Percentiles rank a stretch among this genome's conserved stretches.
phyloP scores from a whole-genome alignment of 2,329 filamentous ascomycete species.

The Domatiomyces catenatus region DNA sequence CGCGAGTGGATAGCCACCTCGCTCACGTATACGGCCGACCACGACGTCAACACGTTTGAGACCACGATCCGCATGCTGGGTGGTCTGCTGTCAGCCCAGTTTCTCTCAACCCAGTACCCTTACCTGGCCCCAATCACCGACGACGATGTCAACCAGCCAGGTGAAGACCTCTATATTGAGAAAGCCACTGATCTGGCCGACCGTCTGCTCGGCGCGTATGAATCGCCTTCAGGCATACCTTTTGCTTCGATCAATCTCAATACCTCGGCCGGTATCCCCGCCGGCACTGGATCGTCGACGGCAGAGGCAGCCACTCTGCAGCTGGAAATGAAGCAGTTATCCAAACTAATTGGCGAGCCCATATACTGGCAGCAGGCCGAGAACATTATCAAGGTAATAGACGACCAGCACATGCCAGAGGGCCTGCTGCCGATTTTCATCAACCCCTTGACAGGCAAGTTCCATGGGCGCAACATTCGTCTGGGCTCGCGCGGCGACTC shows the following conservation, averaged over 20 bases:
- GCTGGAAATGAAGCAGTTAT: slow-evolving; percentile 92
- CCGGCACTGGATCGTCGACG: slow-evolving; percentile 78
- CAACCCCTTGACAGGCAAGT: slow-evolving; percentile 60
- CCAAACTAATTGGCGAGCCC: slow-evolving; percentile 83
- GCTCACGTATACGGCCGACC: slow-evolving; percentile 63
- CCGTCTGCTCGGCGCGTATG: slow-evolving; percentile 71
- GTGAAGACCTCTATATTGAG: slow-evolving; percentile 87
- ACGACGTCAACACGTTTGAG: slow-evolving; percentile 95
- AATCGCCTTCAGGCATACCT: slow-evolving; percentile 72
- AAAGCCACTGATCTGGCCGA: slow-evolving; percentile 90
- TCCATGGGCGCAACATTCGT: slow-evolving; percentile 72
- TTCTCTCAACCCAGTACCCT: slow-evolving; percentile 72
- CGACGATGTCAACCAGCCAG: slow-evolving; percentile 54
- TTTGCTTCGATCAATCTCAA: slow-evolving; percentile 82
- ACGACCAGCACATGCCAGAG: slow-evolving; percentile 62
- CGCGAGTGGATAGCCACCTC: slow-evolving; percentile 74
- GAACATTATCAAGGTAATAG: slow-evolving; percentile 79
- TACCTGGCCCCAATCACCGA: slow-evolving; percentile 59
- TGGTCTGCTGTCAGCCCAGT: slow-evolving; percentile 81
- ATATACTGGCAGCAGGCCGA: slow-evolving; percentile 87
- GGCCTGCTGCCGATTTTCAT: slow-evolving; percentile 88
- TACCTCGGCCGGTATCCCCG: slow-evolving; percentile 57
- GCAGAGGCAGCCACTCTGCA: slow-evolving; percentile 86
- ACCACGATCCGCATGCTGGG: slow-evolving; percentile 97
- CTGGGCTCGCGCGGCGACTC: slow-evolving; percentile 89